Base-by-base conservation (phyloP, 139 green algal genomes). In the Volvox africanus region DNA sequence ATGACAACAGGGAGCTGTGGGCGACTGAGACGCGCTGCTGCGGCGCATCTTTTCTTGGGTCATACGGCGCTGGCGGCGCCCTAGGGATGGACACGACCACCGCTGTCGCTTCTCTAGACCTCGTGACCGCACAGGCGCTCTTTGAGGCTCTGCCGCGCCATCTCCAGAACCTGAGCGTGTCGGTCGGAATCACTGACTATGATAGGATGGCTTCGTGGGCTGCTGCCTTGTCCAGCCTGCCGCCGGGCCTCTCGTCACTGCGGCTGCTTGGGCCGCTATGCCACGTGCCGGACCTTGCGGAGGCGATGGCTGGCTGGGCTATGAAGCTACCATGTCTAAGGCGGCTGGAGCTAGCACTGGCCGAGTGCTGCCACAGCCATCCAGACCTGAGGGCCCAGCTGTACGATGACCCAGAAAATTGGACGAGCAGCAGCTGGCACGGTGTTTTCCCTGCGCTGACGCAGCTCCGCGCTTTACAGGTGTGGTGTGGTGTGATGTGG, bases 231-330 rank as follows among this genome's bases (percentile, higher is more conserved):
- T 11, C 84, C 11, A 36, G 26, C 26, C 67, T 89, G 69, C 69
- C 69, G 69, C 18, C 84, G 0, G 28, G 36, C 24, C 84, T 89
- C 3, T 61, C 69, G n/a, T 82, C 69, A 1, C 37, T 89, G 16
- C 84, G n/a, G 17, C 84, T 89, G 37, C 69, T 82, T n/a, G 69
- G 84, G 28, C 84, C 84, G 69, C 84, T 89, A 16, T 89, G 84
- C 44, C 71, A 82, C 69, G 55, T 2, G 5, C 69, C 28, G 37
- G 84, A 89, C 18, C 37, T 89, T 1, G 84, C 84, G 37, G 37
- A 18, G 2, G 84, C 69, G n/a, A 68, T 89, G 69, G 24, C 33
- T n/a, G 44, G 69, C 68, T 89, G 84, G 84, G 68, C 44, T 1
- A 18, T 1, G 24, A 21, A 26, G 16, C 69, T 89, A 36, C 84